Evolutionary conservation across 805 yeast genomes (phyloP).

Genomic region (Wickerhamomyces tratensis): DNA sequence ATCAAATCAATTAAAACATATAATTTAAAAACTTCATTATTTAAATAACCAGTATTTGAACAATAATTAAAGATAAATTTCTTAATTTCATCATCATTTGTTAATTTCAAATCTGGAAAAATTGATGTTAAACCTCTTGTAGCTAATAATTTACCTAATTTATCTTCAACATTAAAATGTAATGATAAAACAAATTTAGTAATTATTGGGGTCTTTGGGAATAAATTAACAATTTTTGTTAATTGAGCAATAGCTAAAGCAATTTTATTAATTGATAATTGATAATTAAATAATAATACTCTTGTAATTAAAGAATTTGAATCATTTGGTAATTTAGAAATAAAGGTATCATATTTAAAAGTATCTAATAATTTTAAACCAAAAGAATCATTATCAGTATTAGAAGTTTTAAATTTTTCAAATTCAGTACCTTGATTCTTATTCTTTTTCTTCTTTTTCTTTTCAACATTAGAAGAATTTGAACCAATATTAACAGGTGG

Average conservation of each 20-base stretch:
- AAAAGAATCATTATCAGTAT: constrained; percentile 48
- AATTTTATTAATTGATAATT: constrained; percentile 14
- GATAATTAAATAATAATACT: constrained; percentile 7
- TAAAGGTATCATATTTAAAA: constrained; percentile 33
- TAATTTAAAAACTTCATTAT: neutral
- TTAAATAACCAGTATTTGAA: neutral
- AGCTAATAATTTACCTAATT: neutral
- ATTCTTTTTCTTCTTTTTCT: constrained; percentile 35
- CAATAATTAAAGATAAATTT: neutral
- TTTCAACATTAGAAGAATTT: constrained; percentile 4
- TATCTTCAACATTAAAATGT: neutral
- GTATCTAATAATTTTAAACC: constrained; percentile 40
- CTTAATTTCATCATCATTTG: neutral
- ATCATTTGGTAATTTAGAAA: constrained; percentile 30
- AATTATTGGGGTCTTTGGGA: neutral
- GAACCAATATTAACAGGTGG: too few species aligned
- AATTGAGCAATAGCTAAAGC: constrained; percentile 14
- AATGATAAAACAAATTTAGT: neutral
- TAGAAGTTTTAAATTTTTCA: constrained; percentile 26
- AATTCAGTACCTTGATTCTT: constrained; percentile 48
- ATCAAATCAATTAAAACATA: neutral
- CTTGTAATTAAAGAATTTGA: constrained; percentile 24
- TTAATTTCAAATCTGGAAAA: neutral
- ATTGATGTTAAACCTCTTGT: neutral
- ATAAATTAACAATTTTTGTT: constrained; percentile 3